Conservation (phyloP, 2,329 filamentous ascomycete species). For the Colletotrichum truncatum region DNA sequence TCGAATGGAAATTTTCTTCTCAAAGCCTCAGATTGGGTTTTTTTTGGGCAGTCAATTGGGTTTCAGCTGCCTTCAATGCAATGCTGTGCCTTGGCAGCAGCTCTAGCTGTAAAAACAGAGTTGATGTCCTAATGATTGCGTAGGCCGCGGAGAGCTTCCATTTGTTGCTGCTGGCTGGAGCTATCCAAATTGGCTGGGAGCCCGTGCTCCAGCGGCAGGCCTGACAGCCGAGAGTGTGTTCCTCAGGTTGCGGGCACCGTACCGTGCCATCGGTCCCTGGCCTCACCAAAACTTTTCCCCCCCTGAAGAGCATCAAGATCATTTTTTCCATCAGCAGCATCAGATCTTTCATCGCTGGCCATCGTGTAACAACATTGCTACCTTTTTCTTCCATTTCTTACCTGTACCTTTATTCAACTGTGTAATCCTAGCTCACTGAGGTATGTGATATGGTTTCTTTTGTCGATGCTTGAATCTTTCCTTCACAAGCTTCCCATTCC, state of each 20-base stretch:
- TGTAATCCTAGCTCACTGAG: slow-evolving; percentile 29
- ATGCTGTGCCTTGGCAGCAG: background rate
- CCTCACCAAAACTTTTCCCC: slow-evolving; percentile 31
- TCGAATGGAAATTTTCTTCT: background rate
- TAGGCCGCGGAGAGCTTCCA: background rate
- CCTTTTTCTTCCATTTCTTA: slow-evolving; percentile 50
- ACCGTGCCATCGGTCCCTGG: slow-evolving; percentile 15
- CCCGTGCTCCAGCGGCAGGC: background rate
- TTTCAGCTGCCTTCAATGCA: background rate
- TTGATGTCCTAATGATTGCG: background rate
- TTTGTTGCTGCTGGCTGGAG: background rate
- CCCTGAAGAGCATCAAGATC: background rate
- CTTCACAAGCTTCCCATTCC: background rate
- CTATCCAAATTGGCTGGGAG: background rate
- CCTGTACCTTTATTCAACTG: slow-evolving; percentile 12
- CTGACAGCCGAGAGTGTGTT: background rate
- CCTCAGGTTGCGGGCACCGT: slow-evolving; percentile 19
- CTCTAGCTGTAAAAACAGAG: background rate
- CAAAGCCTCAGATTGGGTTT: background rate
- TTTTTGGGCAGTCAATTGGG: background rate
- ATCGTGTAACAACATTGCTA: slow-evolving; percentile 30
- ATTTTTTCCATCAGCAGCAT: slow-evolving; percentile 15
- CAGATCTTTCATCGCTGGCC: slow-evolving; percentile 4
- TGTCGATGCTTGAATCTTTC: background rate
- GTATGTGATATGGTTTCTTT: slow-evolving; percentile 18